Evolutionary conservation across 139 green algal genomes (phyloP).

Genomic region (Protoeuglena noctilucae): DNA sequence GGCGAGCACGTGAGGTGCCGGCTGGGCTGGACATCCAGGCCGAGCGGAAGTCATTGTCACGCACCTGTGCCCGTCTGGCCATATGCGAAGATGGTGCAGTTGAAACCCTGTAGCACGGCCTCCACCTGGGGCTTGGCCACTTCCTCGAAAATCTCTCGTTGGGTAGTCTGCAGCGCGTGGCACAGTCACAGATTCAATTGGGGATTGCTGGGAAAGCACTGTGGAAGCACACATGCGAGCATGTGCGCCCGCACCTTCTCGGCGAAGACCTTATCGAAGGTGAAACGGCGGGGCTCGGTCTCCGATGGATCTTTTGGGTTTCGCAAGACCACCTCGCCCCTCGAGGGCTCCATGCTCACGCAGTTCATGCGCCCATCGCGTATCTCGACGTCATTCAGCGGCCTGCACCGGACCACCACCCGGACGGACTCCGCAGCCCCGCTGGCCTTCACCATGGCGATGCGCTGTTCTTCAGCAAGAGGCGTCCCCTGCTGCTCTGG

Average conservation of each 20-base stretch:
- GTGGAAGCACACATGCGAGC: too few species aligned
- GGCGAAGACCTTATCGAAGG: conserved; percentile 70
- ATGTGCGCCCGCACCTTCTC: conserved; percentile 16
- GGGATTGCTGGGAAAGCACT: too few species aligned
- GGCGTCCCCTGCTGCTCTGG: too few species aligned
- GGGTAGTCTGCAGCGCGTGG: too few species aligned
- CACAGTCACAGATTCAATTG: too few species aligned
- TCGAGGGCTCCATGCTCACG: conserved; percentile 42
- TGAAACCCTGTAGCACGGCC: conserved; percentile 63
- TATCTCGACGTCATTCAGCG: conserved; percentile 53
- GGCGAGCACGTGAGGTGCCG: too few species aligned
- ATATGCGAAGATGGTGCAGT: conserved; percentile 74
- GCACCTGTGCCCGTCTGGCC: conserved; percentile 54
- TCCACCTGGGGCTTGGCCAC: conserved; percentile 48
- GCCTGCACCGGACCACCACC: conserved; percentile 61
- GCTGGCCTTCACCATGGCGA: too few species aligned
- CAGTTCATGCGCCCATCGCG: conserved; percentile 35
- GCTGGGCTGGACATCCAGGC: too few species aligned
- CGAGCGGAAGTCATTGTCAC: too few species aligned
- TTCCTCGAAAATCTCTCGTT: conserved; percentile 50
- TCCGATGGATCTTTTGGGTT: background rate
- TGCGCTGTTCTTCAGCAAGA: too few species aligned
- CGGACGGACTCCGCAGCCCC: conserved; percentile 43
- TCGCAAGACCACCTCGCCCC: conserved; percentile 19
- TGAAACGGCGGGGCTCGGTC: conserved; percentile 32